Evolutionary conservation across 805 yeast genomes (phyloP).

Genomic region (Hanseniaspora thailandica): DNA sequence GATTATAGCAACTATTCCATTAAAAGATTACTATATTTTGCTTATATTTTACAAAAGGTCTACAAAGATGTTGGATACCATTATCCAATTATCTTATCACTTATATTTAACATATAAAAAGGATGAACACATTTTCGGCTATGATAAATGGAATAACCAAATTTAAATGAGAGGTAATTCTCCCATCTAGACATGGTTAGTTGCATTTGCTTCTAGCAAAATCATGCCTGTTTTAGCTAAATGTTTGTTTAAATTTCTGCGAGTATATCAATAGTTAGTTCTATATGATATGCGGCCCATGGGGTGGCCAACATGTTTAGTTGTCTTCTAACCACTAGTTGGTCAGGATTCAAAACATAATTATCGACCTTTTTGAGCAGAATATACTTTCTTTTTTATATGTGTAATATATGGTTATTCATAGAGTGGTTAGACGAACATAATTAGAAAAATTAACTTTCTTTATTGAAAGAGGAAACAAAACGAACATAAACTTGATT

Average conservation of each 20-base stretch:
- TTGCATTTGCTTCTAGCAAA: not conserved
- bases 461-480: not conserved
- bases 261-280: constrained; percentile 1
- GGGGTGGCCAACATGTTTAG: not conserved
- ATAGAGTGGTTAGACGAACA: constrained; percentile 4
- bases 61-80: not conserved
- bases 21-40: constrained; percentile 8
- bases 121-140: constrained; percentile 9
- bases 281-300: constrained; percentile 9
- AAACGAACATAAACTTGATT: not conserved
- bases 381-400: constrained; percentile 15
- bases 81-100: not conserved
- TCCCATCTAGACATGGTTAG: constrained; percentile 10
- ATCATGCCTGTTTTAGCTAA: constrained; percentile 2
- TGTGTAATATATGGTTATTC: constrained; percentile 15
- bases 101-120: constrained; percentile 12
- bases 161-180: constrained; percentile 12
- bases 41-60: not conserved
- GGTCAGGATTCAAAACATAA: not conserved
- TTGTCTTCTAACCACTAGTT: not conserved
- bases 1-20: not conserved
- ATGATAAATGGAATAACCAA: constrained; percentile 10
- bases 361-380: constrained; percentile 14
- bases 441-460: not conserved
- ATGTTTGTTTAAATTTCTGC: constrained; percentile 10